A percentile compares a stretch with the other conserved stretches of the same genome.
phyloP scores from a whole-genome alignment of 108 stramenopile genomes.

The Nitzschia sp. region DNA sequence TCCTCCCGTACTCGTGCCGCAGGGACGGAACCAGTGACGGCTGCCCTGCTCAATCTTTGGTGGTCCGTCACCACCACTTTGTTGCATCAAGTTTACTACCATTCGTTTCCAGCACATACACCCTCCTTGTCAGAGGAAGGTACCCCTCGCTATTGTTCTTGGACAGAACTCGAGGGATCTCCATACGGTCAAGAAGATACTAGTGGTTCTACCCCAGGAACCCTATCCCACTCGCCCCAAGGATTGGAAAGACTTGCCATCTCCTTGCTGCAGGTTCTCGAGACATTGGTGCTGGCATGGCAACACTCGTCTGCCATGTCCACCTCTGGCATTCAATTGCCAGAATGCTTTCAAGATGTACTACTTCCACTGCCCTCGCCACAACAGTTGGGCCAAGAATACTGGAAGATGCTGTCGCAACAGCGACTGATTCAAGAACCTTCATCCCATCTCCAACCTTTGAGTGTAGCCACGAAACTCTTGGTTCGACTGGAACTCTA shows the following conservation, averaged over 20 bases:
- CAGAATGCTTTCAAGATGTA: slow-evolving; percentile 1
- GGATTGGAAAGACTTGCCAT: slow-evolving; percentile 5
- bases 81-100: slow-evolving; percentile 5
- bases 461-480: slow-evolving; percentile 8
- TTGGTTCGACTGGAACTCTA: slow-evolving; percentile 19
- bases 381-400: background rate
- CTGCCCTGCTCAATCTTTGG: background rate
- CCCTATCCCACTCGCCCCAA: background rate
- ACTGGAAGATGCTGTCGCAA: background rate
- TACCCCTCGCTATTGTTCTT: background rate
- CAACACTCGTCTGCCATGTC: background rate
- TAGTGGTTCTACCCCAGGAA: background rate
- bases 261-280: background rate
- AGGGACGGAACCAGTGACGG: background rate
- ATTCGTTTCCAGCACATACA: background rate
- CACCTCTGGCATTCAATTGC: background rate
- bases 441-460: background rate
- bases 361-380: slow-evolving; percentile 9
- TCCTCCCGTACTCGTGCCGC: background rate
- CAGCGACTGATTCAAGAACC: background rate
- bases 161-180: background rate
- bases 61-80: slow-evolving; percentile 6
- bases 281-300: background rate
- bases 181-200: background rate
- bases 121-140: background rate